These are phyloP conservation scores for Apiospora rasikravindrae DNA, from an alignment of 2,329 filamentous ascomycete species.

Conservation along the genomic window DNA sequence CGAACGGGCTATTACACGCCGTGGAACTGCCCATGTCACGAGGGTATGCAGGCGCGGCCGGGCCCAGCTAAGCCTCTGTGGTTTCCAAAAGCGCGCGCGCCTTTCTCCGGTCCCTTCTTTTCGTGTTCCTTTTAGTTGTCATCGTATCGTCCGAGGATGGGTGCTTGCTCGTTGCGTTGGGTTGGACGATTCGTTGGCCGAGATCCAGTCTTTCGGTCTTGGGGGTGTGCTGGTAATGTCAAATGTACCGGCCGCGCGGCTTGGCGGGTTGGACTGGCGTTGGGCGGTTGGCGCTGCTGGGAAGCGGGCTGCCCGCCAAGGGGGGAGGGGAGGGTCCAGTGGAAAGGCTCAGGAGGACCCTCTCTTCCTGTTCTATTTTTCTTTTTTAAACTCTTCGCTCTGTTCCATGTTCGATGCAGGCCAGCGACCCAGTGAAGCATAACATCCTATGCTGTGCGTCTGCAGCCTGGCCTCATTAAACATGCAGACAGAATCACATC, in stretches of 20 bases:
- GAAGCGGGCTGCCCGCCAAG: neutral
- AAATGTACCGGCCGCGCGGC: slow-evolving; percentile 7
- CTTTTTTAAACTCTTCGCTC: neutral
- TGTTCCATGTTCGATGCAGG: neutral
- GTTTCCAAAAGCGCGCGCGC: slow-evolving; percentile 26
- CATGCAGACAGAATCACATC: neutral
- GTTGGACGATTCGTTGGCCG: slow-evolving; percentile 11
- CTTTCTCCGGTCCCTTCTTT: neutral
- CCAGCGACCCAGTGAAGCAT: neutral
- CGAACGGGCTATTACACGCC: neutral
- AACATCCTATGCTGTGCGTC: neutral
- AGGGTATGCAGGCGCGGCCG: neutral
- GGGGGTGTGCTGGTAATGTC: neutral
- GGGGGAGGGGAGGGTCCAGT: neutral
- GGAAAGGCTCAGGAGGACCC: slow-evolving; percentile 9
- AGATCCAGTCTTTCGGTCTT: neutral
- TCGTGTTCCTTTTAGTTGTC: neutral
- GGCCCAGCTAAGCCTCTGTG: slow-evolving; percentile 13
- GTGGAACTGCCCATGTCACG: neutral
- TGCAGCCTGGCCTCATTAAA: neutral
- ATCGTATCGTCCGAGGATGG: slow-evolving; percentile 2
- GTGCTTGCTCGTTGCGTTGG: neutral
- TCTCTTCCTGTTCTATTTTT: slow-evolving; percentile 1
- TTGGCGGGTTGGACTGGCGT: neutral
- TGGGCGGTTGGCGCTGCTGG: too few relatives aligned